phyloP scores from a whole-genome alignment of 1,139 yeast species.

The Geotrichum citri-aurantii region DNA sequence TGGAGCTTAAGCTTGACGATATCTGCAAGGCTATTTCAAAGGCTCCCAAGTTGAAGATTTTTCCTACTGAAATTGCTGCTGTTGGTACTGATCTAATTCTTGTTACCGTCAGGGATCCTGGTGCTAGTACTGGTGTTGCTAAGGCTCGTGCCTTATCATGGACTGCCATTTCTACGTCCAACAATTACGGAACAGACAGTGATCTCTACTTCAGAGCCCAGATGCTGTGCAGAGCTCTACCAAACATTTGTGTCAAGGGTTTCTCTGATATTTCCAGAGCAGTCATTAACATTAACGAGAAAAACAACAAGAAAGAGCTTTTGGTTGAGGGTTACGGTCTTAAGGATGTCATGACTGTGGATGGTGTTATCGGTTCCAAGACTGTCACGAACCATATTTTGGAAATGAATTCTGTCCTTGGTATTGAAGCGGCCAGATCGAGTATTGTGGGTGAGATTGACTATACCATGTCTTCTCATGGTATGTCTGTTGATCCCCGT shows the following conservation, averaged over 20 bases:
- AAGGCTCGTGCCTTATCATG: conserved; percentile 20
- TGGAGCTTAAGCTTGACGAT: conserved; percentile 80
- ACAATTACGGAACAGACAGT: conserved; percentile 46
- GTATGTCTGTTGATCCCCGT: conserved; percentile 99
- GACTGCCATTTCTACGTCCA: conserved; percentile 28
- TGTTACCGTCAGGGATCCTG: conserved; percentile 64
- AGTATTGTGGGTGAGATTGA: conserved; percentile 92
- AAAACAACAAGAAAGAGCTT: conserved; percentile 78
- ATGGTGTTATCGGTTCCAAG: conserved; percentile 85
- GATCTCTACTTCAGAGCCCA: conserved; percentile 86
- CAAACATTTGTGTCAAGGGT: conserved; percentile 88
- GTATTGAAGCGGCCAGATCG: conserved; percentile 96
- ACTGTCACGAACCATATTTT: conserved; percentile 89
- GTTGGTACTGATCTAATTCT: conserved; percentile 64
- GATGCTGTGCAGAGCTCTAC: conserved; percentile 76
- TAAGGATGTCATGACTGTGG: conserved; percentile 94
- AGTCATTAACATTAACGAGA: conserved; percentile 84
- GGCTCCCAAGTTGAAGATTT: conserved; percentile 87
- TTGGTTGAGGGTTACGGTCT: conserved; percentile 97
- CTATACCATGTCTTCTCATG: conserved; percentile 97
- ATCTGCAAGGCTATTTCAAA: conserved; percentile 74
- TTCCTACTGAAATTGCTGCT: conserved; percentile 64
- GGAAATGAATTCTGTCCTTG: conserved; percentile 84
- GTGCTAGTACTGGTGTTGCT: conserved; percentile 40
- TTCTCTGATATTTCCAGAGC: conserved; percentile 88